Base-by-base conservation (phyloP, 805 yeast species). In the Hermanozyma aechmeae region DNA sequence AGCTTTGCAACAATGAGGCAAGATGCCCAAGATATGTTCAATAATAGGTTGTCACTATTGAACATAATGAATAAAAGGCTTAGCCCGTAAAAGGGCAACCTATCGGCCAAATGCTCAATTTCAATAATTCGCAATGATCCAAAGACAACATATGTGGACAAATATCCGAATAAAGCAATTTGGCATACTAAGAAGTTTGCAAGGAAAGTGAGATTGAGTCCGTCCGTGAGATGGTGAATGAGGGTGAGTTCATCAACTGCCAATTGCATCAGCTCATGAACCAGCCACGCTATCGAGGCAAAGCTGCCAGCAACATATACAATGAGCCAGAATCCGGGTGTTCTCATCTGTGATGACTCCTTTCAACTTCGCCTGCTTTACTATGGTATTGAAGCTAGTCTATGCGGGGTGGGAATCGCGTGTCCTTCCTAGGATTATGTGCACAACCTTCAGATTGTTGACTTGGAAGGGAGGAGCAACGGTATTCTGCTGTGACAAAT, bases 111-210 rank as follows among this genome's bases (percentile, higher is more conserved):
- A 46, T 80, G 87, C 41, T 87, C 94, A 30, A 68, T 53, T 49
- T 89, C 98, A 19, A 81, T 65, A 11, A 75, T 54, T 32, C 95
- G 62, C 29, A 89, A 56, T 32, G 74, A 76, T 0, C 95, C 95
- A 58, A 86, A 85, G 21, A 84, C 42, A 0, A 76, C 2, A 27
- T 6, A 65, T 24, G 37, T 72, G 71, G n/a, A 45, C 45, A 10
- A 45, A 17, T 8, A n/a, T n/a, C 45, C 35, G 10, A 50, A 28
- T 25, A 48, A 44, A 4, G 43, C 29, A 29, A 37, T 33, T 24
- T 33, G 32, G 25, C 26, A 32, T 15, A 35, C 37, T 5, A 39
- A 32, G 31, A 42, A 42, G 30, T 43, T 43, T 24, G 41, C 36
- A 10, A 43, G 34, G 6, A 41, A 13, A 16, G 34, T 18, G 26